Evolutionary conservation across 192 early-diverging fungal species (phyloP).

Genomic region (Coemansia sp.): DNA sequence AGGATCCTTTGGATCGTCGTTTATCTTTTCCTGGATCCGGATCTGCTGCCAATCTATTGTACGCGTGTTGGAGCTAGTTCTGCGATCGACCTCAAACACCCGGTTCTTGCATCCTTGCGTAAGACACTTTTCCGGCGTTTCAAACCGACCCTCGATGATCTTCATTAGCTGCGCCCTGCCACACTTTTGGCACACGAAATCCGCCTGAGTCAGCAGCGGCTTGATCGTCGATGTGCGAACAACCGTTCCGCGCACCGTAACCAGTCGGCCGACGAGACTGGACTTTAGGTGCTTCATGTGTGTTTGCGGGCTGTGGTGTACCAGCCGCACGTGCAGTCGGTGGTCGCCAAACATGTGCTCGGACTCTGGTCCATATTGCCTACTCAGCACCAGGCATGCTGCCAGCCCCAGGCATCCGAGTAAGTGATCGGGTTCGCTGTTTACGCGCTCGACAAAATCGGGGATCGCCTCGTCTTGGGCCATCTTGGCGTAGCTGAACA

Average conservation of each 20-base stretch:
- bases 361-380: conserved; percentile 36
- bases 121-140: conserved; percentile 57
- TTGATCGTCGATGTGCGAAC: conserved; percentile 74
- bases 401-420: conserved; percentile 36
- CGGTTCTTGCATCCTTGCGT: conserved; percentile 64
- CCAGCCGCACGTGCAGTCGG: conserved; percentile 44
- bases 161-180: conserved; percentile 53
- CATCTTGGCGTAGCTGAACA: conserved; percentile 35
- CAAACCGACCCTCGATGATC: conserved; percentile 63
- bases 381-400: conserved; percentile 42
- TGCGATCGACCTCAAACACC: conserved; percentile 59
- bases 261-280: conserved; percentile 64
- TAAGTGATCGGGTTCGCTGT: conserved; percentile 37
- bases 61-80: conserved; percentile 44
- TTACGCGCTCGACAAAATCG: conserved; percentile 31
- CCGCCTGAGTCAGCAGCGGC: conserved; percentile 59
- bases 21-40: conserved; percentile 76
- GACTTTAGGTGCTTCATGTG: conserved; percentile 71
- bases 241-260: conserved; percentile 73
- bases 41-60: conserved; percentile 79
- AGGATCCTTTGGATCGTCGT: conserved; percentile 64
- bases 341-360: conserved; percentile 46
- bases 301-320: conserved; percentile 53
- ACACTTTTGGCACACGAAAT: conserved; percentile 64
- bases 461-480: conserved; percentile 16